Base-by-base conservation (phyloP, 2,329 filamentous ascomycete species). In the Colletotrichum zoysiae region DNA sequence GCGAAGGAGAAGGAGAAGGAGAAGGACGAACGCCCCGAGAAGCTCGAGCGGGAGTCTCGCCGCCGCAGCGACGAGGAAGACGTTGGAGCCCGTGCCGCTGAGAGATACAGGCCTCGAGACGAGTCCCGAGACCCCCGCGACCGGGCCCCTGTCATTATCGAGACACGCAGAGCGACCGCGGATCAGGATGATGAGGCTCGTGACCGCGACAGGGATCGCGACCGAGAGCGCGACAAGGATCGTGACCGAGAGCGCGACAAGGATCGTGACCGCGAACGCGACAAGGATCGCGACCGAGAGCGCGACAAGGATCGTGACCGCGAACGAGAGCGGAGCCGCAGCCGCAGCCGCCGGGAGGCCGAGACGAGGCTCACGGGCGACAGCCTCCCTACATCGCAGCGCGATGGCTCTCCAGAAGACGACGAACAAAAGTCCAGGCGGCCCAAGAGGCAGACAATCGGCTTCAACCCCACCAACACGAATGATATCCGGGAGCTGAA, bases 381-480 rank as follows among this genome's bases (percentile, higher is more conserved):
- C n/a, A 65, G 53, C 51, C n/a, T 64, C 74, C 76, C n/a, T 71
- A 76, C 33, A 70, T 77, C 53, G 76, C 81, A 70, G 65, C 82
- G 74, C 78, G 86, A 84, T 4, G 79, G 81, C 67, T 86, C 85
- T 3, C 78, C 81, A 0, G 83, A 85, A 35, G 82, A 81, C 35
- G 81, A 84, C 48, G 78, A 76, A n/a, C 82, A 81, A 65, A 78
- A 79, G 60, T 72, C 78, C 11, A 79, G 80, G 23, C 82, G 85
- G 53, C 82, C 83, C 8, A 76, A 76, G 33, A 81, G 81, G 20
- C 75, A 79, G 46, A 81, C 85, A 0, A 78, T 79, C 53, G 81
- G 80, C 1, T 90, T 90, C 72, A 82, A 88, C 69, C 87, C 87
- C 7, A 89, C 85, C 38, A 84, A 90, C 74, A 82, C 86, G 3